Base-by-base conservation (phyloP, 2,329 filamentous ascomycete species). In the Epicoccum sorghinum region DNA sequence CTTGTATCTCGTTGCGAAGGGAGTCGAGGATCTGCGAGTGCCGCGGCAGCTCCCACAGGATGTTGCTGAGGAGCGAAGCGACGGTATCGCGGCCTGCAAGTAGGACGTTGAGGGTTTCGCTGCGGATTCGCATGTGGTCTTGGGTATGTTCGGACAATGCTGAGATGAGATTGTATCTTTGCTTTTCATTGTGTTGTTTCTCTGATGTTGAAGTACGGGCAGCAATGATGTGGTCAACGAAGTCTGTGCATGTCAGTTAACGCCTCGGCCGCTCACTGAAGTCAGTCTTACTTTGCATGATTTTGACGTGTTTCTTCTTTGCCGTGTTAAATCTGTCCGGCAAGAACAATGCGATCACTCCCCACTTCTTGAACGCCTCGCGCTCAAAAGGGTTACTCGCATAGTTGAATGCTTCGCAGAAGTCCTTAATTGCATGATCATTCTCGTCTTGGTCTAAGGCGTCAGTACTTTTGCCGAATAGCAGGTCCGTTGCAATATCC, bases 1-100 rank as follows among this genome's bases (percentile, higher is more conserved):
- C 32, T 13, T 48, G 38, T 22, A 72, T 57, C 72, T 73, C 78
- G 8, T 60, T 52, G 14, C 78, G 50, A 60, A 76, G 60, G 53
- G 69, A 39, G 47, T 60, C 25, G 64, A 70, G 48, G 51, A 72
- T 56, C 5, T 59, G 55, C 6, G 75, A 71, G 43, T 75, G 72
- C 3, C 75, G 69, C 7, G 74, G 69, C 45, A 75, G 60, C 7
- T 76, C 60, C 33, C 65, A 70, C 50, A 78, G 61, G 38, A 75
- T 39, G 60, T 74, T 72, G 4, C 58, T 60, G 10, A 75, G 58
- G 4, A 69, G 63, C 1, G 62, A 47, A 24, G 67, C 71, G 7
- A 65, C 71, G 5, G 72, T 71, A 41, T 75, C 73, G 24, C 66
- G 70, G n/a, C 63, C 71, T 7, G 73, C 70, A 14, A 72, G 57